Base-by-base conservation (phyloP, 352 stramenopile genomes). In the Phytophthora nicotianae region DNA sequence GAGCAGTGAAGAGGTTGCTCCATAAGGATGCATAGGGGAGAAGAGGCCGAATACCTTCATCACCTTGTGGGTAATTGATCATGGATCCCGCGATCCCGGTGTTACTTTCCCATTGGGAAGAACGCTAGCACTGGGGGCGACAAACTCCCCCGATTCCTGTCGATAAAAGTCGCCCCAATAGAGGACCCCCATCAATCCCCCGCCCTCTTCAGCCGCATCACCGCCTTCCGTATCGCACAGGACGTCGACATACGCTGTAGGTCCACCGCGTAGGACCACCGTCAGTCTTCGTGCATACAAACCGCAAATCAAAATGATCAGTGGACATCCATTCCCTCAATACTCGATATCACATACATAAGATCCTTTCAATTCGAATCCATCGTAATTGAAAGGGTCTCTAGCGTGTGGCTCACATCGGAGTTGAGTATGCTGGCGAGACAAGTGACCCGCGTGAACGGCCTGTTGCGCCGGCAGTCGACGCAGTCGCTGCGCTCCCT, bases 61-160 rank as follows among this genome's bases (percentile, higher is more conserved):
- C 79, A 80, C 79, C 81, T 88, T 86, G 62, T 75, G 67, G 72
- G 55, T 72, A 75, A 73, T 50, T 74, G 77, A 90, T 91, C 81
- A 88, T 87, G 79, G 77, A 83, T 91, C 81, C 81, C 81, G 71
- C 37, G 79, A 91, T 83, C 81, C 79, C 81, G 79, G 79, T 86
- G 81, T 81, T 79, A 58, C 65, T 41, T 62, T 56, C 51, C 38
- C 47, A 51, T 35, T 14, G 33, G 50, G 24, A 46, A 72, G 73
- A 80, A 77, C 78, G 81, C 81, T 88, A 88, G 81, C 63, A 85
- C 69, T 72, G 48, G 48, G 33, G 55, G 37, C n/a, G 49, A 61
- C 48, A 41, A 72, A 32, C 33, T 43, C 57, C 57, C 49, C 41
- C 37, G 19, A 37, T 37, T 61, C 23, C 37, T 57, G 57, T 64